Conservation (phyloP, 2,329 filamentous ascomycete species). For the Fusarium fujikuroi region DNA sequence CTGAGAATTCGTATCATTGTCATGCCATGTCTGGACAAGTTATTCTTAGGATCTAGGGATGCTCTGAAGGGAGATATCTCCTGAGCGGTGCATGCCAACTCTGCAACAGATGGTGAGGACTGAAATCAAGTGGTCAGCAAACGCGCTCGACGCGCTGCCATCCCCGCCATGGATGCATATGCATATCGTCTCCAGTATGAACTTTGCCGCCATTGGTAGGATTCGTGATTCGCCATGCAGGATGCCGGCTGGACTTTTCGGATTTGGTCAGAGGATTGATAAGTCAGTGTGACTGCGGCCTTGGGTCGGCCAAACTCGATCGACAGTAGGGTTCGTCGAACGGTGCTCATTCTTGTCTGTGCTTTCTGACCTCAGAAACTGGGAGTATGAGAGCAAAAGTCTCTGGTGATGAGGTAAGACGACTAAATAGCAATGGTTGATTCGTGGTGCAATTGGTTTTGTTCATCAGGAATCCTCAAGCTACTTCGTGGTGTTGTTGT, state of each 20-base stretch:
- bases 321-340: conserved; percentile 37
- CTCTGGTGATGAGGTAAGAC: background rate
- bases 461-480: background rate
- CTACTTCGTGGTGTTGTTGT: background rate
- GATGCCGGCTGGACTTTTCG: conserved; percentile 15
- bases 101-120: conserved; percentile 28
- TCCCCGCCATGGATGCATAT: conserved; percentile 34
- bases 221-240: conserved; percentile 28
- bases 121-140: conserved; percentile 33
- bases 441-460: background rate
- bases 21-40: background rate
- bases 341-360: conserved; percentile 19
- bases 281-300: conserved; percentile 12
- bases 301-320: conserved; percentile 33
- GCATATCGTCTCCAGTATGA: conserved; percentile 13
- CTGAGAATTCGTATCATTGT: conserved; percentile 6
- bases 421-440: background rate
- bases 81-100: conserved; percentile 38
- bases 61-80: conserved; percentile 27
- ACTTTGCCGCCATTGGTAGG: conserved; percentile 35
- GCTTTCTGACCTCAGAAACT: conserved; percentile 7
- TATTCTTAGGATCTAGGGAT: conserved; percentile 7
- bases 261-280: conserved; percentile 13
- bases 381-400: background rate
- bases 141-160: conserved; percentile 41